Conservation (phyloP, 2,329 filamentous ascomycete species). For the Botrytis galanthina region DNA sequence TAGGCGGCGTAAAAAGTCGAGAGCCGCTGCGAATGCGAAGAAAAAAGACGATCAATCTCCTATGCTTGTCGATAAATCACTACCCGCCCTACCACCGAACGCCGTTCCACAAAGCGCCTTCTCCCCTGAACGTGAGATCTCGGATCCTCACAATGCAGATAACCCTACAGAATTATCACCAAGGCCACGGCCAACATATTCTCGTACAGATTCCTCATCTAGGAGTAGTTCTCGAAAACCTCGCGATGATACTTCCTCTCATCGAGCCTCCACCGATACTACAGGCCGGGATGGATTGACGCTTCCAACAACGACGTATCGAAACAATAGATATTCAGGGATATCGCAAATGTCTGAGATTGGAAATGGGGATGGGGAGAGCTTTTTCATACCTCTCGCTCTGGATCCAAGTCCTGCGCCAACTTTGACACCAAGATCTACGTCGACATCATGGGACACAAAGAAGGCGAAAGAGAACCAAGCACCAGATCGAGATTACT, state of each 20-base stretch:
- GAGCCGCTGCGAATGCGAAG: conserved; percentile 60
- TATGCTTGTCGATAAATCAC: conserved; percentile 81
- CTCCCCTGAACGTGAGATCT: conserved; percentile 54
- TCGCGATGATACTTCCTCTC: conserved; percentile 49
- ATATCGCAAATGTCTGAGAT: conserved; percentile 53
- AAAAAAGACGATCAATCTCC: conserved; percentile 63
- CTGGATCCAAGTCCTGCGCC: conserved; percentile 66
- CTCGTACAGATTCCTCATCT: conserved; percentile 54
- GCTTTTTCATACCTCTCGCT: conserved; percentile 74
- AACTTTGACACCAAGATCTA: conserved; percentile 51
- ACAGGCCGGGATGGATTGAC: conserved; percentile 59
- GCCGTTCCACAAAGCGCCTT: conserved; percentile 63
- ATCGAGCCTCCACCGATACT: conserved; percentile 46
- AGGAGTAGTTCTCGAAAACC: conserved; percentile 49
- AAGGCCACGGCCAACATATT: conserved; percentile 52
- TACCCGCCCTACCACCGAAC: conserved; percentile 84
- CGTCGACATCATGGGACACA: conserved; percentile 46
- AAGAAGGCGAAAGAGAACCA: conserved; percentile 41
- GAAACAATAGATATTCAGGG: conserved; percentile 73
- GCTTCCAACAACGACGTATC: conserved; percentile 73
- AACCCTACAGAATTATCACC: conserved; percentile 70
- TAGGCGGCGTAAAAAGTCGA: conserved; percentile 80
- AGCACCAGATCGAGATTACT: conserved; percentile 55
- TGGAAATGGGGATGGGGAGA: conserved; percentile 44
- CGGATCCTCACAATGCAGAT: conserved; percentile 60